Evolutionary conservation across 2,329 filamentous ascomycete genomes (phyloP).

Genomic region (Paecilomyces fulvus): DNA sequence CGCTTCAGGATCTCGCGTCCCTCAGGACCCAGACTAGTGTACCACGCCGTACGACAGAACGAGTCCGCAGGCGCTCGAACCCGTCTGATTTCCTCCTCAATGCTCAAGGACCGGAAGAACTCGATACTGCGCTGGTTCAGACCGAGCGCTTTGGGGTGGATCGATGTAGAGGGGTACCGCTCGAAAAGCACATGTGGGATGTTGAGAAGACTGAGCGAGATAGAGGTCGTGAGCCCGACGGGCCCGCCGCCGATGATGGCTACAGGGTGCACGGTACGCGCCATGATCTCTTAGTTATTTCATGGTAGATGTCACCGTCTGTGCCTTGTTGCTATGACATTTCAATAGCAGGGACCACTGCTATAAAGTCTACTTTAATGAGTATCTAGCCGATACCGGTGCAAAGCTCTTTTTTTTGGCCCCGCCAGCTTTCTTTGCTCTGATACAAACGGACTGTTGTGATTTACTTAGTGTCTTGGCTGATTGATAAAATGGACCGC

Average conservation of each 20-base stretch:
- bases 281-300: background rate
- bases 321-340: too few relatives aligned
- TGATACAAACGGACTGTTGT: background rate
- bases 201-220: slow-evolving; percentile 20
- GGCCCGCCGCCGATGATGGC: slow-evolving; percentile 23
- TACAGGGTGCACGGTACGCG: slow-evolving; percentile 5
- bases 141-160: slow-evolving; percentile 24
- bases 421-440: too few relatives aligned
- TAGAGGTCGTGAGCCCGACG: slow-evolving; percentile 21
- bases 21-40: slow-evolving; percentile 21
- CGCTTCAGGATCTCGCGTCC: slow-evolving; percentile 20
- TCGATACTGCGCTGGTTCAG: slow-evolving; percentile 17
- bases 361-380: too few relatives aligned
- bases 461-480: background rate
- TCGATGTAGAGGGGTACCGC: slow-evolving; percentile 21
- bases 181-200: slow-evolving; percentile 23
- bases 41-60: slow-evolving; percentile 3
- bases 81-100: background rate
- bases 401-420: too few relatives aligned
- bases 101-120: background rate
- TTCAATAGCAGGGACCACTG: too few relatives aligned
- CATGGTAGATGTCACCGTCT: background rate
- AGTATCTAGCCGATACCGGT: too few relatives aligned
- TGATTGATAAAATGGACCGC: background rate
- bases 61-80: background rate